Evolutionary conservation across 129 eudicot species (phyloP).

Genomic region (Smallanthus sonchifolius): DNA sequence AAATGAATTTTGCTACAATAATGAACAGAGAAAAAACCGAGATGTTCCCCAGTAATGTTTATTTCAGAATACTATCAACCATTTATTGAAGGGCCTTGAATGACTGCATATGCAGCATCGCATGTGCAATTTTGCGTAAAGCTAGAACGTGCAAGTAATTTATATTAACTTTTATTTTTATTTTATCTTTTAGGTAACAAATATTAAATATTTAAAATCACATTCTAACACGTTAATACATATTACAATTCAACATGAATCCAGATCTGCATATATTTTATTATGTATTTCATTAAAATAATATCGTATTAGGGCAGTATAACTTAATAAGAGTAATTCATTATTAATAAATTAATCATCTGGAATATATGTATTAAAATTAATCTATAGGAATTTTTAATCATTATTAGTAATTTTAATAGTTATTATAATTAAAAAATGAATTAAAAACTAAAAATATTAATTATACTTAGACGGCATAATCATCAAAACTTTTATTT

Average conservation of each 20-base stretch:
- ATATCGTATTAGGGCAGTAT: not conserved
- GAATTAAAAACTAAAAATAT: not conserved
- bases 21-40: too few species aligned
- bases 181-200: not conserved
- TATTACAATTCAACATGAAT: not conserved
- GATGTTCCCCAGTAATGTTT: not conserved
- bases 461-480: not conserved
- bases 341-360: not conserved
- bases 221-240: not conserved
- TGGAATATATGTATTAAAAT: not conserved
- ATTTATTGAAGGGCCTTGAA: not conserved
- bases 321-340: not conserved
- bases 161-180: not conserved
- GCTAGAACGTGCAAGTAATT: conserved; percentile 12
- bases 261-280: not conserved
- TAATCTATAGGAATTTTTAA: not conserved
- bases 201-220: not conserved
- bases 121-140: conserved; percentile 1
- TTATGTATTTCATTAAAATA: not conserved
- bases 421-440: not conserved
- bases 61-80: not conserved
- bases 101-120: not conserved
- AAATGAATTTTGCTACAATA: too few species aligned
- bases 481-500: not conserved
- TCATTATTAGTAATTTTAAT: too few species aligned